Evolutionary conservation across 179 eudicot genomes (phyloP).

Genomic region (Nepenthes alata): DNA sequence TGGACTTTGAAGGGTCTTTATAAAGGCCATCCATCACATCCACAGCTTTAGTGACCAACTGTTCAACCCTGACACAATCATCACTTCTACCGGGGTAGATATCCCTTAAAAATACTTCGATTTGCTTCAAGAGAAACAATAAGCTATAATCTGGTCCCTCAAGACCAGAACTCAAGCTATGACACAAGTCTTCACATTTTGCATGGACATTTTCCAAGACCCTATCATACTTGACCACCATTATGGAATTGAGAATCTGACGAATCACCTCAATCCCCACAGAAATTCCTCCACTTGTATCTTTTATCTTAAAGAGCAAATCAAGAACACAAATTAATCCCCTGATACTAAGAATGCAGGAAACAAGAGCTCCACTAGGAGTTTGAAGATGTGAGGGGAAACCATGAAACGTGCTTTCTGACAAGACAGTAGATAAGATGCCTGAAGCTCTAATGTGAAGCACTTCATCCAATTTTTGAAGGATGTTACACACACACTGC

Average conservation of each 20-base stretch:
- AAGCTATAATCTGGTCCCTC: slow-evolving; percentile 59
- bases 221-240: slow-evolving; percentile 63
- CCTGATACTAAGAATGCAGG: slow-evolving; percentile 59
- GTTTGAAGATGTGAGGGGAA: slow-evolving; percentile 58
- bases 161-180: slow-evolving; percentile 31
- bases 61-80: slow-evolving; percentile 23
- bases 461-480: slow-evolving; percentile 36
- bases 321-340: slow-evolving; percentile 45
- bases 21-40: slow-evolving; percentile 36
- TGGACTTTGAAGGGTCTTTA: slow-evolving; percentile 44
- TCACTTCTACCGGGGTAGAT: slow-evolving; percentile 19
- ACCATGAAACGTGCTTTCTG: slow-evolving; percentile 79
- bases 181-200: slow-evolving; percentile 54
- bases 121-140: slow-evolving; percentile 56
- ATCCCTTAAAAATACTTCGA: slow-evolving; percentile 47
- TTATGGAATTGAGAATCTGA: slow-evolving; percentile 61
- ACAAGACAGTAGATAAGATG: slow-evolving; percentile 29
- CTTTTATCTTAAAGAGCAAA: slow-evolving; percentile 42
- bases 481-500: slow-evolving; percentile 47
- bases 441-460: slow-evolving; percentile 50
- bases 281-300: slow-evolving; percentile 21
- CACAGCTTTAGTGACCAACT: slow-evolving; percentile 28
- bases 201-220: slow-evolving; percentile 45
- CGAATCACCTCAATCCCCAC: slow-evolving; percentile 37
- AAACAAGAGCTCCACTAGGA: slow-evolving; percentile 50